Evolutionary conservation across 768 basidiomycete species (phyloP), one percentile per base, ranked within the genome.

Genomic region (Suillus hirtellus): DNA sequence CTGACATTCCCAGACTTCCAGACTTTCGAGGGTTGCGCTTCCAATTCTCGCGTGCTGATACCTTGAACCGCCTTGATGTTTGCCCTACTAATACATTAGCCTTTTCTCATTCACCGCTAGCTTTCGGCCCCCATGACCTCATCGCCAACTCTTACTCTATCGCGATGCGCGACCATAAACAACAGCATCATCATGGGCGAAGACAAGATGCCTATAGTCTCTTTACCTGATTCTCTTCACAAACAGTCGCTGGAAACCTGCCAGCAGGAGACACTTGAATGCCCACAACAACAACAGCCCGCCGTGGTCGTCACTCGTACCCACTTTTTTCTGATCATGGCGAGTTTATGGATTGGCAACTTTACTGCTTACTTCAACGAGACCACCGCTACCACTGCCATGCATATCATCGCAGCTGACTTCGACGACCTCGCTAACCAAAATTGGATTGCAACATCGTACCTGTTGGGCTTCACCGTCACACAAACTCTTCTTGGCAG

Each of bases 321-420:
- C 15, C 73, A 66, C 0, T 75, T 75, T 68, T 77, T 76, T 64
- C 49, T 76, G 63, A 75, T 75, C 65, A 75, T 75, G 75, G 4
- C 65, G 40, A 73, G 75, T 61, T 24, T 75, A 35, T 75, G 76
- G 76, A 62, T 75, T 27, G 75, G 75, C 17, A 75, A 75, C 67
- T 73, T 77, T 60, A 73, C 75, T 14, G 75, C 75, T 34, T 76
- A 77, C 66, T 61, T 76, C 62, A 76, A 76, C 53, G 75, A 76
- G 60, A 76, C 75, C 0, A 77, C 72, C 14, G 67, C 69, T 11
- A 76, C 75, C 0, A 76, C 75, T 14, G 75, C 76, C 34, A 77
- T 77, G 75, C 75, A 76, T 49, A 64, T 71, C 68, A 76, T 76
- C 46, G 65, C 74, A 15, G 71, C 71, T 19, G 67, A 76, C 34